Base-by-base conservation (phyloP, 495 filamentous ascomycete genomes). In the Aspergillus nidulans region DNA sequence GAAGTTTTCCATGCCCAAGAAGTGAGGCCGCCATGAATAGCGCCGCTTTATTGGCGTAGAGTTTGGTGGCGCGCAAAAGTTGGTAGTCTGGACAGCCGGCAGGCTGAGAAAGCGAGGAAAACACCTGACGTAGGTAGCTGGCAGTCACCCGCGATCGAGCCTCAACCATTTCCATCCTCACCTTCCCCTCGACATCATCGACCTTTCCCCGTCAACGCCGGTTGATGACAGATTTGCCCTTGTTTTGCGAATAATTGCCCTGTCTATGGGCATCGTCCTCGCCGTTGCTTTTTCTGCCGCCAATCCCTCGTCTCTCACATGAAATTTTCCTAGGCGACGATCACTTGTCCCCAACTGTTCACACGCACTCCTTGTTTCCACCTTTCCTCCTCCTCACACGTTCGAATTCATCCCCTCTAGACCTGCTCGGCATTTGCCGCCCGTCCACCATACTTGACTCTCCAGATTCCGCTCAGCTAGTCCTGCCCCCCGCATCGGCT, bases 1-100 rank as follows among this genome's bases (percentile, higher is more conserved):
- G 73, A 71, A 72, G 56, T 73, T 71, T 63, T 80, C 81, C 81
- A 84, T 84, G 66, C 76, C 76, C 72, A 47, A 62, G 39, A 53
- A 63, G 25, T 25, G 56, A 58, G 57, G 53, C 64, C 64, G 74
- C 73, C 77, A 75, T 77, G 72, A 76, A 76, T 67, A 51, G 39
- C 10, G 26, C 12, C 21, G 38, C 42, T 19, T 19, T 18, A 52
- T 49, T 49, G 26, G 50, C 36, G 62, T 51, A 44, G 52, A 7
- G 36, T 25, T 41, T 38, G 50, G 32, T 38, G 40, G 20, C 34
- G 40, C 23, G 42, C 26, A 55, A 39, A 49, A 24, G 28, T 30
- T 49, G 46, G 44, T 2, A 19, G 18, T 24, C 25, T n/a, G 38
- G n/a, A 28, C n/a, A n/a, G n/a, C n/a, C n/a, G n/a, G n/a, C n/a